Evolutionary conservation across 352 stramenopile species (phyloP), one percentile per base, ranked within the genome.

Genomic region (Globisporangium ultimum): DNA sequence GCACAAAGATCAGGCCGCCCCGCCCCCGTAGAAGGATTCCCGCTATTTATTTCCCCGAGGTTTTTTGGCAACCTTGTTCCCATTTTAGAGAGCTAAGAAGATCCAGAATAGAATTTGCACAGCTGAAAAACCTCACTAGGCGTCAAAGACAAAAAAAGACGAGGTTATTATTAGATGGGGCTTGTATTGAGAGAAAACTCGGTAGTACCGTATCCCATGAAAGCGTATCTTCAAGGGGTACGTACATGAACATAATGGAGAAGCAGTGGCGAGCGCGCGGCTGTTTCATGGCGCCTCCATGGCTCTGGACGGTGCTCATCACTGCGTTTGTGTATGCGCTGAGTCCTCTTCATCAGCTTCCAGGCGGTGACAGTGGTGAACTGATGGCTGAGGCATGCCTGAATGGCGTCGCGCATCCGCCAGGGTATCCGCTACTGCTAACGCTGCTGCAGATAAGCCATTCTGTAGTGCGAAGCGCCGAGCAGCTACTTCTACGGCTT

Each of bases 401-500:
- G 0, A 78, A 96, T 9, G 94, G 93, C 18, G 92, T 94, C 11
- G 83, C 90, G 5, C 95, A 98, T 59, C 92, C 93, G 6, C 93
- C 93, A 13, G 93, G 94, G 0, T 98, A 98, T 64, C 93, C 95
- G 12, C 59, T 98, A 11, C 88, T 97, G 54, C 91, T 90, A 1
- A 46, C 94, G 34, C 40, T 98, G 34, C 55, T 86, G 51, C 64
- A 63, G 10, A 11, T 68, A 1, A 48, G 63, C 12, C 60, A 42
- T 13, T 68, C 52, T 46, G 20, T 51, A 2, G 42, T 47, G n/a
- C 50, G 50, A 32, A 48, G 6, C 24, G 18, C 20, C 3, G 34
- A 48, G 36, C 36, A 48, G 48, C 18, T 51, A 15, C 1, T 70
- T 17, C 32, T 61, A 12, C 47, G 21, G 24, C 24, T 5, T 32